Evolutionary conservation across 306 rosid genomes (phyloP), one percentile per base, ranked within the genome.

Genomic region (Cucurbita ficifolia): DNA sequence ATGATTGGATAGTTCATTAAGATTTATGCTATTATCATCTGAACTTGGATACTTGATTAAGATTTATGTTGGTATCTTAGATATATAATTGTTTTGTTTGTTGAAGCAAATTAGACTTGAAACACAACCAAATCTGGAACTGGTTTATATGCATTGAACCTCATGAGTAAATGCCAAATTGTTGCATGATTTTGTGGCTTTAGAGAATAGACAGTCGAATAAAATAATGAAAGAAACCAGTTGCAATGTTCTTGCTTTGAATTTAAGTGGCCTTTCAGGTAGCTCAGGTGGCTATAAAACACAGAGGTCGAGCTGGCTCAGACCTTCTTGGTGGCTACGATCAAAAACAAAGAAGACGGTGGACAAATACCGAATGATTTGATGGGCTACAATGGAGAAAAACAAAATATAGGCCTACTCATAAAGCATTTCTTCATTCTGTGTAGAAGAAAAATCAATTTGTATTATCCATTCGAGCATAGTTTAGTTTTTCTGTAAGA

Each of bases 361-460:
- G 29, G 51, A 53, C 49, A 53, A 39, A 6, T 40, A 29, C 58
- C 54, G 7, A 13, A 46, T 70, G 75, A 70, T 70, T 70, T 70
- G 75, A 70, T 70, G 75, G 58, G 59, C 74, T 43, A 70, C 58
- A 53, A 72, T 81, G 83, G 73, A 63, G 74, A 72, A 82, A 77
- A 42, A 78, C 64, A 24, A 24, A 24, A 24, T 24, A 24, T 24
- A 24, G 29, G 33, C 33, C 33, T 29, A 2, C 33, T 29, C 3
- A 24, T 24, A 22, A 22, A 22, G 24, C 24, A 22, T 22, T 22
- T 22, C 24, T 22, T 22, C 24, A 22, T 22, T 22, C 1, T 22
- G 24, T 22, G 24, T 22, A 22, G 63, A 83, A 81, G 80, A 64
- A 67, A 1, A 0, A 3, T 5, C 40, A 38, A 40, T 40, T 7